Evolutionary conservation across 228 moss, liverwort and hornwort genomes (phyloP).

Genomic region (Sphagnum fallax): DNA sequence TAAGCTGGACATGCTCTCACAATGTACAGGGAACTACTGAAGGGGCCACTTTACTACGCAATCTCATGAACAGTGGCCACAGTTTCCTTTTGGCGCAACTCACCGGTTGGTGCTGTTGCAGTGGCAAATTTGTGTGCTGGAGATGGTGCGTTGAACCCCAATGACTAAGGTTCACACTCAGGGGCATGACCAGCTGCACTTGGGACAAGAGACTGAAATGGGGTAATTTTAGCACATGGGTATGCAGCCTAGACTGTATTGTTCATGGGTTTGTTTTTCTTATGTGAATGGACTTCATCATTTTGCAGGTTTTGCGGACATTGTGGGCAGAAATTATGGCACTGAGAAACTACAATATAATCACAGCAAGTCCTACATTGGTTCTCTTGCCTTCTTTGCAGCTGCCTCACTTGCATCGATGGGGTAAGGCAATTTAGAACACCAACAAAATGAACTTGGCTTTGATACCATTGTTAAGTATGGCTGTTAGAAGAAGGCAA

Average conservation of each 20-base stretch:
- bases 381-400: constrained; percentile 57
- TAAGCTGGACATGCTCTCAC: no score
- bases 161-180: no score
- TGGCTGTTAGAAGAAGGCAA: no score
- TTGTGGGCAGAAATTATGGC: constrained; percentile 77
- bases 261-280: no score
- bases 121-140: constrained; percentile 79
- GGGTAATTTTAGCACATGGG: no score
- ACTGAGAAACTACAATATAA: constrained; percentile 61
- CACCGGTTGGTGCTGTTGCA: constrained; percentile 73
- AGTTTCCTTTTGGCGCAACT: constrained; percentile 73
- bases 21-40: constrained; percentile 56
- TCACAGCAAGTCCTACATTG: constrained; percentile 52
- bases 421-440: constrained; percentile 32
- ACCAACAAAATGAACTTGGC: no score
- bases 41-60: constrained; percentile 77
- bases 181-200: no score
- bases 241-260: no score
- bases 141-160: constrained; percentile 45
- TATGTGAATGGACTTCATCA: no score
- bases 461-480: no score
- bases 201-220: no score
- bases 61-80: constrained; percentile 60
- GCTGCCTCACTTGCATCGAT: constrained; percentile 50
- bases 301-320: constrained; percentile 79